Evolutionary conservation across 495 filamentous ascomycete genomes (phyloP).

Genomic region (Venustampulla echinocandica): DNA sequence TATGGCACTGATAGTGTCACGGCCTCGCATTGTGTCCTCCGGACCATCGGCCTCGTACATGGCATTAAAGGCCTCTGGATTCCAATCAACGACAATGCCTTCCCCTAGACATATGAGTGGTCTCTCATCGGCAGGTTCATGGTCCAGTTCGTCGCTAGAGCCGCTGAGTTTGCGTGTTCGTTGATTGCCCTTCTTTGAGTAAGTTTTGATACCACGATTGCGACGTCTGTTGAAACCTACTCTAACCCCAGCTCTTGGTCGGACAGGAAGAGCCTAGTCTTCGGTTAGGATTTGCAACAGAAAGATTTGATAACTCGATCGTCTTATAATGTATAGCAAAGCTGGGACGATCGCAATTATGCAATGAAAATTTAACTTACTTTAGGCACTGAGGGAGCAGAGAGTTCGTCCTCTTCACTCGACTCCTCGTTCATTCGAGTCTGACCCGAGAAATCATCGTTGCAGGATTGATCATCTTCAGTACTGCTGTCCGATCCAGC

Average conservation of each 20-base stretch:
- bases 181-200: slow-evolving; percentile 24
- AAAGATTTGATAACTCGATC: too few species aligned
- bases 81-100: slow-evolving; percentile 81
- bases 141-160: slow-evolving; percentile 4
- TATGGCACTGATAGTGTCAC: slow-evolving; percentile 42
- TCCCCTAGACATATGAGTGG: slow-evolving; percentile 69
- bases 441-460: background rate
- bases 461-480: background rate
- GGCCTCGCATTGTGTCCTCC: slow-evolving; percentile 38
- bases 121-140: slow-evolving; percentile 34
- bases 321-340: too few species aligned
- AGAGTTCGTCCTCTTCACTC: slow-evolving; percentile 36
- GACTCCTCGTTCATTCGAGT: slow-evolving; percentile 46
- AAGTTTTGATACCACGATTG: slow-evolving; percentile 20
- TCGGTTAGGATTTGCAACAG: slow-evolving; percentile 21
- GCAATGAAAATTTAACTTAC: slow-evolving; percentile 8
- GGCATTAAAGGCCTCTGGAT: slow-evolving; percentile 49
- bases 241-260: slow-evolving; percentile 14
- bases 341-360: background rate
- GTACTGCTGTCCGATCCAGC: slow-evolving; percentile 24
- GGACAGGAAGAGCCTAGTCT: slow-evolving; percentile 24
- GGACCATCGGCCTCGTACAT: slow-evolving; percentile 47
- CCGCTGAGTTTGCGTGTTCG: slow-evolving; percentile 3
- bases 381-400: slow-evolving; percentile 25
- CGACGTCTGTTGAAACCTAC: slow-evolving; percentile 20